Base-by-base conservation (phyloP, 768 basidiomycete genomes). In the Serendipita sp. region DNA sequence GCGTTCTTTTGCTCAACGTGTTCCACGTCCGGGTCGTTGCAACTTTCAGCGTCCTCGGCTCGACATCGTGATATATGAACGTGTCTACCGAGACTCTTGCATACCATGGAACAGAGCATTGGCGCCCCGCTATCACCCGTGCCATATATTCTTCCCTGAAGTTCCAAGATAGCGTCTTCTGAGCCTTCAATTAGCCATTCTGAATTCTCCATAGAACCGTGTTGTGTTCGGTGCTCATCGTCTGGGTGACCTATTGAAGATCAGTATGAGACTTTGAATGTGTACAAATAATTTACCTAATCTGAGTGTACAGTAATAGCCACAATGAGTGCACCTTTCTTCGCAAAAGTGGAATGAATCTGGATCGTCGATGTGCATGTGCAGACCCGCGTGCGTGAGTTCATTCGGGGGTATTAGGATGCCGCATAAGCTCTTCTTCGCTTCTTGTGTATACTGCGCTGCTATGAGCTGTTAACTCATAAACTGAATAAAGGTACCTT, bases 191-290 rank as follows among this genome's bases (percentile, higher is more conserved):
- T 67, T 0, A 78, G 73, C 84, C 84, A 85, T 44, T 74, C 73
- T 0, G 81, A 78, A 62, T 72, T 75, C 0, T 80, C 78, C 82
- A 84, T 84, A 1, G 81, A 83, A 3, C 83, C 84, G 62, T 85
- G 83, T 14, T 74, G 74, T 0, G 83, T 85, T 45, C 83, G 81
- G 41, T 85, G 83, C 48, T 82, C 80, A 65, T 78, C 74, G 62
- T 84, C 82, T 0, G 79, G 63, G 63, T 85, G 83, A 0, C 79
- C 83, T 84, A n/a, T 38, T 9, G 45, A 48, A n/a, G 26, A 48
- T 48, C n/a, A 48, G 9, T 28, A n/a, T 20, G 45, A 9, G 45
- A 48, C 45, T 20, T 42, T 11, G 42, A 28, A 20, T 20, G 5
- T 20, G 9, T 5, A 7, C 5, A n/a, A 9, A 48, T n/a, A 9